Percentiles rank a stretch among this genome's conserved stretches.
phyloP scores from a whole-genome alignment of 345 rosid species.

The Psidium friedrichsthalianum region DNA sequence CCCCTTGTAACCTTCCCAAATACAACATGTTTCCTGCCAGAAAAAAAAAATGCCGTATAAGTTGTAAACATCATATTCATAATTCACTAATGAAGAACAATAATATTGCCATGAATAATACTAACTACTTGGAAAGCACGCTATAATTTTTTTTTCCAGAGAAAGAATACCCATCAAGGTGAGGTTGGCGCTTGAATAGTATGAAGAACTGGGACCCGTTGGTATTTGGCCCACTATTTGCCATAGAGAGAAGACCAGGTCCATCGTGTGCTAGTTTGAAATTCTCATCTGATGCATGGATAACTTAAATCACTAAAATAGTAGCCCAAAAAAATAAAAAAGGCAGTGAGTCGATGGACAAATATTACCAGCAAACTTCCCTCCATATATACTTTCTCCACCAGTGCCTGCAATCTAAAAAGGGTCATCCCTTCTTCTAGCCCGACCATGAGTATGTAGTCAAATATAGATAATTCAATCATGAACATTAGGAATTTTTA shows the following conservation, averaged over 20 bases:
- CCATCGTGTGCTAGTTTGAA: conserved; percentile 67
- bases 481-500: conserved; percentile 1
- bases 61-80: background rate
- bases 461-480: conserved; percentile 23
- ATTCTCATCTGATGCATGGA: conserved; percentile 62
- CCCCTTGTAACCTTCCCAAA: conserved; percentile 89
- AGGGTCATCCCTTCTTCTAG: conserved; percentile 35
- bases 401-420: conserved; percentile 97
- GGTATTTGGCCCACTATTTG: conserved; percentile 86
- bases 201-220: conserved; percentile 96
- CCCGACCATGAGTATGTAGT: conserved; percentile 34
- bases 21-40: conserved; percentile 88
- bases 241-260: conserved; percentile 92
- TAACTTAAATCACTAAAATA: background rate
- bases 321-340: background rate
- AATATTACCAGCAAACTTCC: conserved; percentile 74
- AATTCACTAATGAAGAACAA: background rate
- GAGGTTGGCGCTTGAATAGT: conserved; percentile 69
- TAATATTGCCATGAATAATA: background rate
- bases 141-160: background rate
- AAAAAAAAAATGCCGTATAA: background rate
- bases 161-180: conserved; percentile 79
- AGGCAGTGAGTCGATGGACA: background rate
- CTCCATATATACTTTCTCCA: conserved; percentile 97
- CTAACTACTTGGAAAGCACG: background rate